Conservation (phyloP, 2,329 filamentous ascomycete genomes). For the Fusarium kyushuense region DNA sequence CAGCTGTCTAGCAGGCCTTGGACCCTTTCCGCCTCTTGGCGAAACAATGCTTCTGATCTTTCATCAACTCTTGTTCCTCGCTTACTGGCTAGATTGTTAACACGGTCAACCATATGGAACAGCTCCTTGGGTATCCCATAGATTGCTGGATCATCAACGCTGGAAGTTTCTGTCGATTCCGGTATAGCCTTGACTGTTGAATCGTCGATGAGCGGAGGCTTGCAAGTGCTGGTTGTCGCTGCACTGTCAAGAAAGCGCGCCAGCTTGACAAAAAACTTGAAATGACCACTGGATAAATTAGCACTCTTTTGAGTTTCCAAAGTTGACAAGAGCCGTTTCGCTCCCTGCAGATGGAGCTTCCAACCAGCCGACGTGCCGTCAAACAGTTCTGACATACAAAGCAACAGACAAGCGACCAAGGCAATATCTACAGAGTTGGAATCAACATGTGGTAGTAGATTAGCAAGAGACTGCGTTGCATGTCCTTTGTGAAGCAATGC, state of each 20-base stretch:
- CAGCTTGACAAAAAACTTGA: constrained; percentile 9
- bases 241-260: constrained; percentile 10
- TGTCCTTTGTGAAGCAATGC: constrained; percentile 13
- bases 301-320: neutral
- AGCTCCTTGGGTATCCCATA: constrained; percentile 15
- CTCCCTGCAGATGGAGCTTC: neutral
- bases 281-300: neutral
- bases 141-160: neutral
- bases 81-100: constrained; percentile 8
- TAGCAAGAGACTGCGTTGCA: neutral
- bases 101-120: constrained; percentile 14
- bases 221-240: constrained; percentile 6
- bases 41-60: constrained; percentile 1
- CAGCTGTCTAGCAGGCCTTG: constrained; percentile 1
- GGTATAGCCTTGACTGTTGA: neutral
- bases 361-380: constrained; percentile 11
- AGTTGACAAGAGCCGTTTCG: constrained; percentile 3
- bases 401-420: neutral
- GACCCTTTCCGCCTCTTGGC: neutral
- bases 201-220: constrained; percentile 7
- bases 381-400: constrained; percentile 12
- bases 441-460: neutral
- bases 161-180: neutral
- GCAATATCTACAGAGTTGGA: constrained; percentile 4
- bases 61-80: constrained; percentile 15